These are phyloP conservation scores for Populus davidiana DNA, from an alignment of 345 rosid species.

Conservation along the genomic window DNA sequence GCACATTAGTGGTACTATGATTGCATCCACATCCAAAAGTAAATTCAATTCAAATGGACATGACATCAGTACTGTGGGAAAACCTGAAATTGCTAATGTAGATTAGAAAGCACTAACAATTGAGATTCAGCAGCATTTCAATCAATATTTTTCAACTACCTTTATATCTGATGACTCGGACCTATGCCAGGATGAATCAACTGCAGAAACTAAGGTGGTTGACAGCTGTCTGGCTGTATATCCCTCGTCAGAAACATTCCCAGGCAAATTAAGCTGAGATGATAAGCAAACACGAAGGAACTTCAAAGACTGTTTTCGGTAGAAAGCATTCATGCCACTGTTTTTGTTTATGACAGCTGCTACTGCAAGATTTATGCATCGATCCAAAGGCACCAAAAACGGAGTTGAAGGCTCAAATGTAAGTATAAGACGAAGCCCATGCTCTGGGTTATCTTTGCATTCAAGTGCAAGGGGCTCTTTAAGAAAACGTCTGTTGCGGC, in stretches of 20 bases:
- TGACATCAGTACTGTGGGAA: neutral
- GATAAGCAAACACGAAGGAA: conserved; percentile 87
- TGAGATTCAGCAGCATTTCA: conserved; percentile 1
- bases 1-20: neutral
- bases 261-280: conserved; percentile 97
- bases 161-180: conserved; percentile 72
- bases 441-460: conserved; percentile 98
- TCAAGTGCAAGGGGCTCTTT: conserved; percentile 96
- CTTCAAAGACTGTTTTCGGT: conserved; percentile 80
- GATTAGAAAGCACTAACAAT: neutral
- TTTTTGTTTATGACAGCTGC: conserved; percentile 72
- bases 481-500: conserved; percentile 92
- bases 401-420: conserved; percentile 95
- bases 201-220: conserved; percentile 56
- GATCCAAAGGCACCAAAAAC: conserved; percentile 88
- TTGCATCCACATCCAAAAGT: neutral
- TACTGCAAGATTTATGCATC: conserved; percentile 93
- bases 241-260: conserved; percentile 68
- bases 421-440: conserved; percentile 92
- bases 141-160: conserved; percentile 46
- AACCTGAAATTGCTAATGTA: neutral
- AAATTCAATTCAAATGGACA: neutral
- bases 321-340: conserved; percentile 66
- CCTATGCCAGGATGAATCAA: conserved; percentile 69
- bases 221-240: conserved; percentile 63